Evolutionary conservation across 306 rosid species (phyloP), one percentile per base, ranked within the genome.

Genomic region (Casuarina cunninghamiana): DNA sequence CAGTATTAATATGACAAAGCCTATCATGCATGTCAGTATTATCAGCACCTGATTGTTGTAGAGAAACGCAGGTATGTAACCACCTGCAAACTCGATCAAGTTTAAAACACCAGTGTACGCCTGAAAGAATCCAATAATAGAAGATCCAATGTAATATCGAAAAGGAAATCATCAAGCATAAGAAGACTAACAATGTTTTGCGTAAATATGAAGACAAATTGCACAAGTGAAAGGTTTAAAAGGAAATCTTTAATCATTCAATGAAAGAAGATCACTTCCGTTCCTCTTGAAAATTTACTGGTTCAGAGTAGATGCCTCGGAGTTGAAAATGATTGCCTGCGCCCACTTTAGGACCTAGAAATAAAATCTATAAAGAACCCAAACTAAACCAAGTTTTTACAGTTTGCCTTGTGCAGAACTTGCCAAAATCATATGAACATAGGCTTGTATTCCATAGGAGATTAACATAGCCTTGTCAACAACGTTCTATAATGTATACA

Each of bases 1-100:
- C 41, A 82, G 53, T 53, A 16, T 48, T 70, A 71, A 41, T 67
- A 17, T 11, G 42, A 67, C 50, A 67, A n/a, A 67, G 50, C 17
- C 50, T 53, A 57, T 45, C 53, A 50, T 58, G 66, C 21, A 74
- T 44, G 82, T 74, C 83, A 77, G 45, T 49, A 72, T 39, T 55
- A 72, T 38, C 12, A 60, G 75, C 91, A 95, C 99, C 99, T 95
- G 99, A 81, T 77, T 93, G 84, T 93, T 89, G 90, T 91, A 95
- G 43, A 95, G 88, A 71, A 88, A 38, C n/a, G 75, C 76, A 63
- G 99, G 99, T 53, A 95, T 93, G 67, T 10, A 91, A 72, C 97
- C 82, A 71, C 97, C 90, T 3, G 78, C 68, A 84, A 75, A 87
- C 91, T 95, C 99, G 2, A 93, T 88, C 78, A 95, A 71, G 91